A percentile compares a stretch with the other conserved stretches of the same genome.
Evolutionary conservation across 768 basidiomycete species (phyloP).

Genomic region (Lactarius hatsudake): DNA sequence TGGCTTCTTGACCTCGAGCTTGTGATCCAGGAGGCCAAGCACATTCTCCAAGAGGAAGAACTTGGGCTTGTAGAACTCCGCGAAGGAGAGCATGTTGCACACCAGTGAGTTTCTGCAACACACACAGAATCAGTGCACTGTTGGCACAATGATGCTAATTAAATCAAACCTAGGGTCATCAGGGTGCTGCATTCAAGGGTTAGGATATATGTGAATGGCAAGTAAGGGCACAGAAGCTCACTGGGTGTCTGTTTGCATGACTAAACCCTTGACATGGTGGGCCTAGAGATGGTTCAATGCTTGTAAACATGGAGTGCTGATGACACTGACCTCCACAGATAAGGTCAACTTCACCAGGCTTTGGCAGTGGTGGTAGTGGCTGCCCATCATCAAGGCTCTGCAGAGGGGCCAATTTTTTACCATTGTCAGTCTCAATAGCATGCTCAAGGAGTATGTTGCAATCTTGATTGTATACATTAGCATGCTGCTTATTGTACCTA

Average conservation of each 20-base stretch:
- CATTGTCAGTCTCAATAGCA: slow-evolving; percentile 48
- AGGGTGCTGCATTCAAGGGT: slow-evolving; percentile 40
- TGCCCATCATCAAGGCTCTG: slow-evolving; percentile 40
- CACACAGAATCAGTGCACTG: background rate
- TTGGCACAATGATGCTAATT: background rate
- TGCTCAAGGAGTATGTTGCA: slow-evolving; percentile 58
- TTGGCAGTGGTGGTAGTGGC: slow-evolving; percentile 48
- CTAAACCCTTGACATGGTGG: slow-evolving; percentile 79
- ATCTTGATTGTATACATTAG: slow-evolving; percentile 63
- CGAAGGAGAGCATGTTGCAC: slow-evolving; percentile 68
- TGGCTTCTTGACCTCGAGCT: slow-evolving; percentile 41
- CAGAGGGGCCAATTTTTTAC: slow-evolving; percentile 41
- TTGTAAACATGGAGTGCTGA: background rate
- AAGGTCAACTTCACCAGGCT: slow-evolving; percentile 59
- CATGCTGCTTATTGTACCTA: slow-evolving; percentile 61
- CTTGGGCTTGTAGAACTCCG: slow-evolving; percentile 59
- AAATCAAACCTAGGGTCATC: slow-evolving; percentile 55
- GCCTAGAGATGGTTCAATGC: slow-evolving; percentile 39
- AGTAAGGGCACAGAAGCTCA: slow-evolving; percentile 30
- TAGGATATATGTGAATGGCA: background rate
- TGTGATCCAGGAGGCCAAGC: slow-evolving; percentile 52
- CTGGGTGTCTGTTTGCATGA: slow-evolving; percentile 58
- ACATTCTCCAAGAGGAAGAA: slow-evolving; percentile 78
- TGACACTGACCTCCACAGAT: slow-evolving; percentile 64
- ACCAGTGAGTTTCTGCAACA: slow-evolving; percentile 54